phyloP scores from a whole-genome alignment of 352 stramenopile genomes.

The Phytophthora podocarpi region DNA sequence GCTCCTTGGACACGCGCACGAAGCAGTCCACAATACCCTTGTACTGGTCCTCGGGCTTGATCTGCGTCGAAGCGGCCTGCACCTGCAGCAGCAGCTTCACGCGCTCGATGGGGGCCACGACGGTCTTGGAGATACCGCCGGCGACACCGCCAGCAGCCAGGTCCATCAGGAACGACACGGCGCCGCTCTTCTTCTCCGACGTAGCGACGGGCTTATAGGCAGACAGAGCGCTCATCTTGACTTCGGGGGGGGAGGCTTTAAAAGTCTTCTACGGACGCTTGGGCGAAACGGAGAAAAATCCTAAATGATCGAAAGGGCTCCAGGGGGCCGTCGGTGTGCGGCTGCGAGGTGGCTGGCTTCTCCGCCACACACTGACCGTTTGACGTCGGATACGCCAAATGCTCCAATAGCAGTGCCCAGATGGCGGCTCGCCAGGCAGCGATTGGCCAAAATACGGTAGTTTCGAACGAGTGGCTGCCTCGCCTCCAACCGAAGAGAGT shows the following conservation, averaged over 20 bases:
- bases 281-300: conserved; percentile 82
- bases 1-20: conserved; percentile 87
- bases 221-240: conserved; percentile 78
- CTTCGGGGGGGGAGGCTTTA: conserved; percentile 30
- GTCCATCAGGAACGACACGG: conserved; percentile 79
- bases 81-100: conserved; percentile 94
- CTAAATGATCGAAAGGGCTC: conserved; percentile 59
- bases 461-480: conserved; percentile 68
- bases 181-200: conserved; percentile 67
- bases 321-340: not conserved
- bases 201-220: conserved; percentile 84
- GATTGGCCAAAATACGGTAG: conserved; percentile 50
- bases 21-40: conserved; percentile 93
- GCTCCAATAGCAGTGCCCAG: not conserved
- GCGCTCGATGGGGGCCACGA: conserved; percentile 90
- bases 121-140: conserved; percentile 91
- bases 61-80: conserved; percentile 89
- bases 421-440: not conserved
- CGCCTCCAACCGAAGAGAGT: not conserved
- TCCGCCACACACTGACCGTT: conserved; percentile 59
- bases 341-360: conserved; percentile 32
- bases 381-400: conserved; percentile 30
- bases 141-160: conserved; percentile 86
- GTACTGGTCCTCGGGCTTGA: conserved; percentile 93
- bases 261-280: conserved; percentile 64